Evolutionary conservation across 352 stramenopile genomes (phyloP).

Genomic region (Phytophthora cajani): DNA sequence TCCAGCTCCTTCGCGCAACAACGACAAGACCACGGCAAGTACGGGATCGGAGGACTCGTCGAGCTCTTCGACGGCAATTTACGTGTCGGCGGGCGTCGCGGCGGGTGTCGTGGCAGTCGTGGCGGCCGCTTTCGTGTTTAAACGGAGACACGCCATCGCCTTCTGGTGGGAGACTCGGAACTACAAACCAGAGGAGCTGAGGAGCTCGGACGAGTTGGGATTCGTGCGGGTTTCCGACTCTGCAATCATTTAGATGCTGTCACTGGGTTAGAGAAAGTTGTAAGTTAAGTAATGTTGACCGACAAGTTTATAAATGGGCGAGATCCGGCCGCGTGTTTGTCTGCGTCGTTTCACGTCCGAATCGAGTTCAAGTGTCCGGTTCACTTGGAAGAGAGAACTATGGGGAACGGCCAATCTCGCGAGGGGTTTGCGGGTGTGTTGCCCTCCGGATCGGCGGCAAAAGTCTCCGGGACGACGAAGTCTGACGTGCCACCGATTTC

Average conservation of each 20-base stretch:
- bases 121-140: slow-evolving; percentile 25
- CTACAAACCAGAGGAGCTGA: slow-evolving; percentile 14
- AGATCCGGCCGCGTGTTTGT: slow-evolving; percentile 8
- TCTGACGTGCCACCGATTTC: slow-evolving; percentile 18
- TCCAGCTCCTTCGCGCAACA: slow-evolving; percentile 2
- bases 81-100: slow-evolving; percentile 21
- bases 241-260: slow-evolving; percentile 21
- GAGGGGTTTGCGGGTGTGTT: slow-evolving; percentile 42
- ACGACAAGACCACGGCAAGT: slow-evolving; percentile 10
- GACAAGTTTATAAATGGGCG: slow-evolving; percentile 14
- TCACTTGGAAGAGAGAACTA: slow-evolving; percentile 4
- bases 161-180: slow-evolving; percentile 32
- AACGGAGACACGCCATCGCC: slow-evolving; percentile 24
- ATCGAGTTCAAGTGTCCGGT: background rate
- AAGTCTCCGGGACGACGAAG: slow-evolving; percentile 15
- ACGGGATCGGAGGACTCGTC: slow-evolving; percentile 21
- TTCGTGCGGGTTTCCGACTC: slow-evolving; percentile 37
- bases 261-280: background rate
- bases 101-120: slow-evolving; percentile 33
- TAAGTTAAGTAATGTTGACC: slow-evolving; percentile 9
- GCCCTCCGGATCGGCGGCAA: slow-evolving; percentile 22
- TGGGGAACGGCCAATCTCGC: slow-evolving; percentile 43
- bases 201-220: slow-evolving; percentile 42
- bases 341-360: slow-evolving; percentile 17
- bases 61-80: slow-evolving; percentile 22